A percentile compares a stretch with the other conserved stretches of the same genome.
These are phyloP conservation scores for Penicillium expansum DNA, from an alignment of 2,329 filamentous ascomycete genomes.

Conservation along the genomic window DNA sequence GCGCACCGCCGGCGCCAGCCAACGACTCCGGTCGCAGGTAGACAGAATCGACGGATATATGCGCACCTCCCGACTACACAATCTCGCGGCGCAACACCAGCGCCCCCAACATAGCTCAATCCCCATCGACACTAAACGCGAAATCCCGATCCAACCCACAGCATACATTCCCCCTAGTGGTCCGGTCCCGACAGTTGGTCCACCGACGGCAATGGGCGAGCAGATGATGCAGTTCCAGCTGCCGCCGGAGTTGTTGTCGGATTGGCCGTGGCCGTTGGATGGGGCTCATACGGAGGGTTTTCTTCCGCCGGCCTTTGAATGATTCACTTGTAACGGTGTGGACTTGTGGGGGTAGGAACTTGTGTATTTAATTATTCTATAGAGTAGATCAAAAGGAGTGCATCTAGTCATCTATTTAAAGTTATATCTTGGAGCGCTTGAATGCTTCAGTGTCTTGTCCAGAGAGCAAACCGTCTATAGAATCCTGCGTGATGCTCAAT, in stretches of 20 bases:
- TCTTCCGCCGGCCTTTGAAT: slow-evolving; percentile 26
- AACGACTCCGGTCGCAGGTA: slow-evolving; percentile 43
- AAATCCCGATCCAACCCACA: slow-evolving; percentile 6
- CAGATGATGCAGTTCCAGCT: slow-evolving; percentile 40
- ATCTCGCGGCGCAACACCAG: slow-evolving; percentile 9
- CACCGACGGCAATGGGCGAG: slow-evolving; percentile 13
- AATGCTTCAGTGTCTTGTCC: too few species aligned
- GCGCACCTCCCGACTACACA: slow-evolving; percentile 24
- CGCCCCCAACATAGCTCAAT: slow-evolving; percentile 9
- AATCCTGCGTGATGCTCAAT: too few species aligned
- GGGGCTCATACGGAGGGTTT: slow-evolving; percentile 23
- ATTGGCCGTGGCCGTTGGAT: slow-evolving; percentile 43
- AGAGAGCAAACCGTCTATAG: too few species aligned
- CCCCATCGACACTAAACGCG: slow-evolving; percentile 6
- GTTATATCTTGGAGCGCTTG: too few species aligned
- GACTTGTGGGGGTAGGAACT: neutral
- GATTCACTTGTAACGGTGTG: neutral
- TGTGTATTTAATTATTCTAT: neutral
- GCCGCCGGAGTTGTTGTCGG: slow-evolving; percentile 40
- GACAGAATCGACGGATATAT: slow-evolving; percentile 48
- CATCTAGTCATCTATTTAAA: slow-evolving; percentile 3
- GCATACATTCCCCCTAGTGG: slow-evolving; percentile 10
- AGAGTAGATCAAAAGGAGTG: slow-evolving; percentile 2
- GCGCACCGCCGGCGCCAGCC: slow-evolving; percentile 40
- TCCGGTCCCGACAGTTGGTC: slow-evolving; percentile 1